A percentile compares a stretch with the other conserved stretches of the same genome.
Conservation (phyloP, 2,329 filamentous ascomycete species). For the Penicillium verrucosum region DNA sequence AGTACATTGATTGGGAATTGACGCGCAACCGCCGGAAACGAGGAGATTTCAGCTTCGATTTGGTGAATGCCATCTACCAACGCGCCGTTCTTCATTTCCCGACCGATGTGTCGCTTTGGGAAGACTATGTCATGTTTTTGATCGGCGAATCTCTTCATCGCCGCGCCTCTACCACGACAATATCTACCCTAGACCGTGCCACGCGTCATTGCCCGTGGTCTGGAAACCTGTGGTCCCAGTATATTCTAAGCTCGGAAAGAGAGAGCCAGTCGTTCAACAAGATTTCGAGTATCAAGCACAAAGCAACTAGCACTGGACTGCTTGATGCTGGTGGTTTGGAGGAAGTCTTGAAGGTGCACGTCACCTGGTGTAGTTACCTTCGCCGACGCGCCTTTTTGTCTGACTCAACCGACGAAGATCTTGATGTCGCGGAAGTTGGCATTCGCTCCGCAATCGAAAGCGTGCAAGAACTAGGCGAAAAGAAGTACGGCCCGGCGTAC, state of each 20-base stretch:
- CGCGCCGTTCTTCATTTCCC: constrained; percentile 73
- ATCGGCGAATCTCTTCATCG: constrained; percentile 51
- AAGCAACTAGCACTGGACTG: constrained; percentile 79
- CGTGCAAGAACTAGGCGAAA: constrained; percentile 72
- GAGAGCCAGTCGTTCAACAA: constrained; percentile 71
- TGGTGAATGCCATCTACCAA: constrained; percentile 66
- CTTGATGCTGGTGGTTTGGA: constrained; percentile 83
- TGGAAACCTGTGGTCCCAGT: constrained; percentile 84
- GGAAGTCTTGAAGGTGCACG: constrained; percentile 84
- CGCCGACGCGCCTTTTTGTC: constrained; percentile 77
- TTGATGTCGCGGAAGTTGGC: constrained; percentile 86
- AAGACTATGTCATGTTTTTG: constrained; percentile 76
- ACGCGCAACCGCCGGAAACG: constrained; percentile 56
- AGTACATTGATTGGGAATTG: constrained; percentile 86
- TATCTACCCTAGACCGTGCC: constrained; percentile 74
- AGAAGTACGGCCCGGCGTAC: constrained; percentile 71
- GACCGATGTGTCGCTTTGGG: constrained; percentile 73
- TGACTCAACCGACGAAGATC: constrained; percentile 72
- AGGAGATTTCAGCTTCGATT: constrained; percentile 50
- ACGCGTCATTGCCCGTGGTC: constrained; percentile 93
- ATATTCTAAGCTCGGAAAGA: constrained; percentile 79
- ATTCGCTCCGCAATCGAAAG: constrained; percentile 82
- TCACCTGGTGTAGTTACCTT: constrained; percentile 91
- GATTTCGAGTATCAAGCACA: constrained; percentile 87
- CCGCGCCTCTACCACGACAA: constrained; percentile 48